Evolutionary conservation across 495 filamentous ascomycete species (phyloP).

Genomic region (Geoglossum glabrum): DNA sequence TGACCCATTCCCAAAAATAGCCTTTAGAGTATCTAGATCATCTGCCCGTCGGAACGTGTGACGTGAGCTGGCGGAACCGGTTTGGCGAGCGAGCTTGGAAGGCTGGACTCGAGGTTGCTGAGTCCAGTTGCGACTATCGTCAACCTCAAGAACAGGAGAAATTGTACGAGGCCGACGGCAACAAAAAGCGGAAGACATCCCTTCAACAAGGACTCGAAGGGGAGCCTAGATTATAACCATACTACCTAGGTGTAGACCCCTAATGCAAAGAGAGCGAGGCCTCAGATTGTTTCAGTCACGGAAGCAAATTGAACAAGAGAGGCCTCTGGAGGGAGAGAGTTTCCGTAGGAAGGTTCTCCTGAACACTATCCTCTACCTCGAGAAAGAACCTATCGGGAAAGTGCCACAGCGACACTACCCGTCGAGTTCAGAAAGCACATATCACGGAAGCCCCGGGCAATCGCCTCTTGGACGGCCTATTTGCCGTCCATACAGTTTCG

Average conservation of each 20-base stretch:
- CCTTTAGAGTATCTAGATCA: background rate
- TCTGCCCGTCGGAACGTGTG: background rate
- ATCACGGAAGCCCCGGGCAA: no score
- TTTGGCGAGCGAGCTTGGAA: background rate
- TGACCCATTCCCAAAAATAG: background rate
- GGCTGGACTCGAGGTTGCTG: background rate
- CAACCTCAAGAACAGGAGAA: background rate
- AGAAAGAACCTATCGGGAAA: no score
- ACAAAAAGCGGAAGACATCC: background rate
- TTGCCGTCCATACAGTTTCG: no score
- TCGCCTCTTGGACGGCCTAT: no score
- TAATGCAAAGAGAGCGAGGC: no score
- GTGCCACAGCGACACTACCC: no score
- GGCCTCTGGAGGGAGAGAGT: no score
- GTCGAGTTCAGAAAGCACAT: no score
- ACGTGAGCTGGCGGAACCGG: background rate
- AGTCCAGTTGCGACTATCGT: background rate
- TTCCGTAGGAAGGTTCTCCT: no score
- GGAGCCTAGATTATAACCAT: background rate
- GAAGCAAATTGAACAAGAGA: no score
- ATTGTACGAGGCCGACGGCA: background rate
- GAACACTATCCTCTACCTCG: background rate
- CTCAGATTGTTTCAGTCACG: no score
- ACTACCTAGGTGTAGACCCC: background rate
- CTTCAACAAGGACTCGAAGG: background rate